A percentile compares a stretch with the other conserved stretches of the same genome.
phyloP scores from a whole-genome alignment of 2,329 filamentous ascomycete genomes.

The Colletotrichum sp. region DNA sequence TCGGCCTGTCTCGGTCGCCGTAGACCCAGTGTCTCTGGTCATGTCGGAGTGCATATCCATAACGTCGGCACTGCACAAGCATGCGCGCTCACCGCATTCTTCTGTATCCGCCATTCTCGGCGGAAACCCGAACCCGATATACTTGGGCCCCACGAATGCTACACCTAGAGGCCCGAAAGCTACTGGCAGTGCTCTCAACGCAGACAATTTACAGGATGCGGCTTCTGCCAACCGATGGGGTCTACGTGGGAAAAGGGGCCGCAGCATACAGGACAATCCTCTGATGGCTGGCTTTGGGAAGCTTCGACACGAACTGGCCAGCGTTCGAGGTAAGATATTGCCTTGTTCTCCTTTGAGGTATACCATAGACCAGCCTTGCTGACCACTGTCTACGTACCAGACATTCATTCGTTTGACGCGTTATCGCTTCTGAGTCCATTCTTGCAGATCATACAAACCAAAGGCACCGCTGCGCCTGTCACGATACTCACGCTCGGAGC shows the following conservation, averaged over 20 bases:
- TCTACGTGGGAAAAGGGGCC: slow-evolving; percentile 90
- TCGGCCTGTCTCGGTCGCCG: slow-evolving; percentile 76
- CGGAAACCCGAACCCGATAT: slow-evolving; percentile 67
- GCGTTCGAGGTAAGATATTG: slow-evolving; percentile 71
- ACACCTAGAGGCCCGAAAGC: slow-evolving; percentile 47
- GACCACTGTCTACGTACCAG: slow-evolving; percentile 45
- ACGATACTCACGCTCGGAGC: slow-evolving; percentile 93
- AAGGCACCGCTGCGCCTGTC: slow-evolving; percentile 93
- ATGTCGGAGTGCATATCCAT: slow-evolving; percentile 99
- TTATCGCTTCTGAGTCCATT: slow-evolving; percentile 91
- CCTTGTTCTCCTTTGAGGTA: not conserved
- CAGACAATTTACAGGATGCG: slow-evolving; percentile 55
- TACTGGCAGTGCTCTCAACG: slow-evolving; percentile 35
- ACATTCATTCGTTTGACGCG: slow-evolving; percentile 88
- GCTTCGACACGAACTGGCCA: slow-evolving; percentile 84
- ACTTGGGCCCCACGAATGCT: slow-evolving; percentile 54
- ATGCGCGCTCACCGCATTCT: slow-evolving; percentile 93
- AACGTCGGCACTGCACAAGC: slow-evolving; percentile 97
- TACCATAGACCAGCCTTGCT: slow-evolving; percentile 20
- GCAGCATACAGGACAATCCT: slow-evolving; percentile 97
- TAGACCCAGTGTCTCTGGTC: slow-evolving; percentile 90
- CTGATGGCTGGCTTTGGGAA: slow-evolving; percentile 94
- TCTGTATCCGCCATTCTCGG: slow-evolving; percentile 96
- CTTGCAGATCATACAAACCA: slow-evolving; percentile 94
- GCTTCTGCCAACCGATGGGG: slow-evolving; percentile 87